Conservation (phyloP, 148 eudicot species). For the Amaranthus cruentus region DNA sequence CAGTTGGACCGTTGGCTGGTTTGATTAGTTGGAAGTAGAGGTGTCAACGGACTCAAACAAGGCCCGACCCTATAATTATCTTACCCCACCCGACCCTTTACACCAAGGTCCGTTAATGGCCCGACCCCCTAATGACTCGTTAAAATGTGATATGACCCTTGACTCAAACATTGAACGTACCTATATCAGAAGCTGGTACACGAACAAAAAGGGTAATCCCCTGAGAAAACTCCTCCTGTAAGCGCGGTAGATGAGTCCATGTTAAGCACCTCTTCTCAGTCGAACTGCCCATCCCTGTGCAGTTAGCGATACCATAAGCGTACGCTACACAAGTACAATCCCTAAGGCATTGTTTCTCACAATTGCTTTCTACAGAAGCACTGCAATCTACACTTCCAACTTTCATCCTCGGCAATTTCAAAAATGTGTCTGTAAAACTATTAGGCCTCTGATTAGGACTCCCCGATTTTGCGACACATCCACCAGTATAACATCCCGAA, state of each 20-base stretch:
- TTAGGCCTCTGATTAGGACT: neutral
- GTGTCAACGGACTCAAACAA: no score
- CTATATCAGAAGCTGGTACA: constrained; percentile 8
- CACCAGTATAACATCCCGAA: constrained; percentile 2
- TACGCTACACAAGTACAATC: constrained; percentile 29
- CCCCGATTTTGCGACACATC: constrained; percentile 7
- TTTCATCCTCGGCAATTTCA: constrained; percentile 25
- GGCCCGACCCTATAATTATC: no score
- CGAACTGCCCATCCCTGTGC: neutral
- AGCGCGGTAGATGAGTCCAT: constrained; percentile 7
- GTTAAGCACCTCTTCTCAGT: constrained; percentile 15
- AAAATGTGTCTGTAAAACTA: neutral
- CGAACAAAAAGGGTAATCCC: constrained; percentile 26
- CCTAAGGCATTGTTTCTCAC: neutral
- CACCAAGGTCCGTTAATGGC: no score
- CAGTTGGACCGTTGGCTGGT: no score
- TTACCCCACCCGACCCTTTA: no score
- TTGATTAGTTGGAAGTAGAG: no score
- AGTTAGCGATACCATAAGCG: neutral
- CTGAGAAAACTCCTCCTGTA: constrained; percentile 24
- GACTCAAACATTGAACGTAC: neutral
- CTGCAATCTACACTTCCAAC: neutral
- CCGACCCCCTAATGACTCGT: no score
- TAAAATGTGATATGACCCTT: no score
- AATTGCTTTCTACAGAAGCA: neutral